Conservation (phyloP, 306 rosid genomes). For the Cucumis melo region DNA sequence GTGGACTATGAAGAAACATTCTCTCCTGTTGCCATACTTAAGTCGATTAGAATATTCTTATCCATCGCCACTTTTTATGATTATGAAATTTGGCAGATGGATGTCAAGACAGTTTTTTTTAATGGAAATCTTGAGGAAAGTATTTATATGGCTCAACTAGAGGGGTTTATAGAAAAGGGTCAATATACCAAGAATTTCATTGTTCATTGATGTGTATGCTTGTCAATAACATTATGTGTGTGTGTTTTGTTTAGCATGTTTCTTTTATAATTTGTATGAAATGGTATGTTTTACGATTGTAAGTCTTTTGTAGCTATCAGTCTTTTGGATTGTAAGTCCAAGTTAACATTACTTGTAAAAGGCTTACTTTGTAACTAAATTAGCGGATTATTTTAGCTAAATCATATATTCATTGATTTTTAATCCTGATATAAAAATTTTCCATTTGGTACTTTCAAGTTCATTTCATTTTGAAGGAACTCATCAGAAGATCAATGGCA, state of each 20-base stretch:
- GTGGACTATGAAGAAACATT: too few species aligned
- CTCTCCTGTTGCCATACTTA: too few species aligned
- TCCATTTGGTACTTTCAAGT: conserved; percentile 19
- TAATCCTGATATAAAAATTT: background rate
- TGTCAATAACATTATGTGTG: background rate
- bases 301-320: background rate
- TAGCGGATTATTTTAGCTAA: background rate
- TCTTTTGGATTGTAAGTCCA: background rate
- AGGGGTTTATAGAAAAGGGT: too few species aligned
- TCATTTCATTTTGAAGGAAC: conserved; percentile 36
- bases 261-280: background rate
- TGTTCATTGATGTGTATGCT: background rate
- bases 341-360: background rate
- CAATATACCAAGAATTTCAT: too few species aligned
- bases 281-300: too few species aligned
- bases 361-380: background rate
- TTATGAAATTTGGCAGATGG: too few species aligned
- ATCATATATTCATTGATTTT: background rate
- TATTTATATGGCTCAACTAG: too few species aligned
- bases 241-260: background rate
- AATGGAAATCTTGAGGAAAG: too few species aligned
- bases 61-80: too few species aligned
- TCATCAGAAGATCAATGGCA: conserved; percentile 26
- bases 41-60: too few species aligned
- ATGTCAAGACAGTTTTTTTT: too few species aligned